phyloP scores from a whole-genome alignment of 257 asterid genomes.

The Mitragyna speciosa region DNA sequence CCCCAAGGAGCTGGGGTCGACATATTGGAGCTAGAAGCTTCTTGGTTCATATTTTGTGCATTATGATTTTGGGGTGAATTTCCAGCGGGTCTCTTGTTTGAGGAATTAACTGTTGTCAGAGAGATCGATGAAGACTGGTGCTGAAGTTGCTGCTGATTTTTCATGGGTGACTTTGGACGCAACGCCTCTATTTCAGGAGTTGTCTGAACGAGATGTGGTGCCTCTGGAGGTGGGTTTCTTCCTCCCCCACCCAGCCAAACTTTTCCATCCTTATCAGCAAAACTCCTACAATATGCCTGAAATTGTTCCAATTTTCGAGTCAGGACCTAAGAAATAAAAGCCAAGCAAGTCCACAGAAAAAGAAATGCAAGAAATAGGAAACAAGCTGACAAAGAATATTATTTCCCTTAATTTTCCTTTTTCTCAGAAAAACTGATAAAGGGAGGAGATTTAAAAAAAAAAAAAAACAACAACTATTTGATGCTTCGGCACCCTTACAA shows the following conservation, averaged over 20 bases:
- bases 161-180: conserved; percentile 98
- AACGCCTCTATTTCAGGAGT: conserved; percentile 91
- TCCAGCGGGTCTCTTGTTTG: conserved; percentile 59
- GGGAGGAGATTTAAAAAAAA: not conserved
- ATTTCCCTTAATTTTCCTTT: not conserved
- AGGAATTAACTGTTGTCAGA: conserved; percentile 60
- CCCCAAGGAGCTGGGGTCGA: conserved; percentile 64
- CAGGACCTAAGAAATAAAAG: conserved; percentile 4
- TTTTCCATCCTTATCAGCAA: conserved; percentile 86
- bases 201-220: conserved; percentile 88
- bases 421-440: not conserved
- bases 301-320: conserved; percentile 23
- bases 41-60: conserved; percentile 54
- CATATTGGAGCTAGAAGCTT: conserved; percentile 57
- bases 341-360: not conserved
- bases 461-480: not conserved
- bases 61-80: conserved; percentile 62
- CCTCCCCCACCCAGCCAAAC: conserved; percentile 97
- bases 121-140: conserved; percentile 70
- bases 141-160: conserved; percentile 81
- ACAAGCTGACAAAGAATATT: not conserved
- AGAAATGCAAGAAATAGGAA: not conserved
- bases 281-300: conserved; percentile 67
- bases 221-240: conserved; percentile 96
- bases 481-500: not conserved